Conservation (phyloP, 257 asterid genomes). For the Marsdenia floribunda region DNA sequence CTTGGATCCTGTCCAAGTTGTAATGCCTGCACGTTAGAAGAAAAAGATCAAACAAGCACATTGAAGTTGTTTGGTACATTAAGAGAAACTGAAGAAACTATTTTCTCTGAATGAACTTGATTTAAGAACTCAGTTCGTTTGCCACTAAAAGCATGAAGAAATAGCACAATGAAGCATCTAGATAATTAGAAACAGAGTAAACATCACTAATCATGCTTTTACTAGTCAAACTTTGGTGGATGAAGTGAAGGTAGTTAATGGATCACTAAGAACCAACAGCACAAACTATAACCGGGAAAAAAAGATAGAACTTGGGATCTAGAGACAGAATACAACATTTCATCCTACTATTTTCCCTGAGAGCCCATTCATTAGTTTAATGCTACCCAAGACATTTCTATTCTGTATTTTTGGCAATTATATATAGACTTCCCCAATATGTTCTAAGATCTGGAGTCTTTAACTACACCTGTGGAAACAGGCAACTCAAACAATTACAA, state of each 20-base stretch:
- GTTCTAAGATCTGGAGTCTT: not conserved
- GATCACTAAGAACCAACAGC: not conserved
- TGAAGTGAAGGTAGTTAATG: not conserved
- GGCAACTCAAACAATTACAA: not conserved
- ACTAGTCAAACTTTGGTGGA: not conserved
- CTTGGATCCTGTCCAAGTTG: slow-evolving; percentile 65
- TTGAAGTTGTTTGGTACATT: not conserved
- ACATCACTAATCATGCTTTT: not conserved
- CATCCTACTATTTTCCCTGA: not conserved
- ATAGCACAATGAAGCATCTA: not conserved
- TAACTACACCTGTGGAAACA: not conserved
- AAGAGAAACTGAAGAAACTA: not conserved
- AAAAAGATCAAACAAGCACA: not conserved
- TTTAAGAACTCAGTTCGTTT: not conserved
- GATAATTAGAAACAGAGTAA: not conserved
- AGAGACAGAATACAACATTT: not conserved
- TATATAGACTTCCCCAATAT: not conserved
- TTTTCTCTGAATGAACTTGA: not conserved
- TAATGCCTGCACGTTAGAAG: slow-evolving; percentile 39
- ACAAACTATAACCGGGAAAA: too few relatives aligned
- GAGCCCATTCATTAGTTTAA: too few relatives aligned
- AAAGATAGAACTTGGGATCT: not conserved
- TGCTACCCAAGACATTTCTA: not conserved
- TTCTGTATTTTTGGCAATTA: not conserved
- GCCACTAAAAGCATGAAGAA: not conserved